Evolutionary conservation across 768 basidiomycete species (phyloP), one percentile per base, ranked within the genome.

Genomic region (Kwoniella newhampshirensis): DNA sequence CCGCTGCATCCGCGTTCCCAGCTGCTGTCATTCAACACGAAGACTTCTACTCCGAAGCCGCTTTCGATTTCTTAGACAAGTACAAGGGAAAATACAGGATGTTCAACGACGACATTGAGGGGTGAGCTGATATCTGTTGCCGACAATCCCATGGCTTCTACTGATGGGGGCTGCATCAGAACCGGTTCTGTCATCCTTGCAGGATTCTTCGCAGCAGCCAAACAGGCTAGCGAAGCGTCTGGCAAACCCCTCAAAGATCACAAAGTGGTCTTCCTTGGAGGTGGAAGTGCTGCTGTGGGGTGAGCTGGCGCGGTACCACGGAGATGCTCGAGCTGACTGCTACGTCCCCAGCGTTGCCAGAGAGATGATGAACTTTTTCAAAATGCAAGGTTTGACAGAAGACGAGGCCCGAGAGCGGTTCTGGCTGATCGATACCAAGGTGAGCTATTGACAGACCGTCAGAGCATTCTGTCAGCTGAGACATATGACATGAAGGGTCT

Each of bases 31-130:
- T 93, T 59, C 91, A 93, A 77, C 91, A 71, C 53, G 67, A 90
- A 84, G 91, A 96, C 79, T 96, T 92, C 79, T 86, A 89, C 28
- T 91, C 89, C 2, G 87, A 94, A 60, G 86, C 91, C 60, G 92
- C 92, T 0, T 96, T 96, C 80, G 79, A 82, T 51, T 92, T 89
- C 77, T 84, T 94, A 27, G 82, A 86, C 37, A 80, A 83, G 39
- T 91, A 86, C 80, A 83, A 88, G 54, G 77, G 85, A 60, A 81
- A 84, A 51, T 91, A 88, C 72, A 85, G 85, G 21, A 79, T 88
- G 30, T 91, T 91, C 81, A 91, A 91, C 71, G 91, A 94, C 64
- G 90, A 93, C 70, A 90, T 92, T 63, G 89, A 91, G 72, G 86
- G 83, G 64, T 71, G 48, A 63, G 64, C 51, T 17, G 18, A 12